phyloP scores from a whole-genome alignment of 495 filamentous ascomycete species.

The Achaetomiella virescens region DNA sequence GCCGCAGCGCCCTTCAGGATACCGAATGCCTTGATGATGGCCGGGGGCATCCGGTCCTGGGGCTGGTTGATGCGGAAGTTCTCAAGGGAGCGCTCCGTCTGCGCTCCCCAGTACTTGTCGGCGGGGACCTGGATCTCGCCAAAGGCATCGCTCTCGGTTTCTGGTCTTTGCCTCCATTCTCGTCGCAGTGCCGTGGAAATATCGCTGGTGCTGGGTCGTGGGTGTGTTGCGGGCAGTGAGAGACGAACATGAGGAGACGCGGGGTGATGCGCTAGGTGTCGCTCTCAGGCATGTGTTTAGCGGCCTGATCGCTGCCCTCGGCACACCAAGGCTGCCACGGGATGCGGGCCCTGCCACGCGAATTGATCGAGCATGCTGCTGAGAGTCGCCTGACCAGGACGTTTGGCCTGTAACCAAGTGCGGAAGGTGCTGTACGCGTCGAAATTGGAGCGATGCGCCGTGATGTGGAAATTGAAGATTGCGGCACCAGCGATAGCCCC shows the following conservation, averaged over 20 bases:
- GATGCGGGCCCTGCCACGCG: slow-evolving; percentile 35
- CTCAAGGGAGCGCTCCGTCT: slow-evolving; percentile 92
- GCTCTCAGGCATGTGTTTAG: slow-evolving; percentile 35
- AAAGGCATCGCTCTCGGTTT: slow-evolving; percentile 93
- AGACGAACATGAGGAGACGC: slow-evolving; percentile 9
- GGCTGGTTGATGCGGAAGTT: slow-evolving; percentile 99
- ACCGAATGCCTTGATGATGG: slow-evolving; percentile 87
- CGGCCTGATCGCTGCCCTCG: slow-evolving; percentile 35
- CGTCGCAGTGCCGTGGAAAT: slow-evolving; percentile 43
- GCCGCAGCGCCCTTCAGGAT: slow-evolving; percentile 97
- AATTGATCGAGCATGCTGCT: slow-evolving; percentile 41
- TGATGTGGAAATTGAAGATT: not conserved
- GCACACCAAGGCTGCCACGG: slow-evolving; percentile 31
- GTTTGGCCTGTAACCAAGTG: not conserved
- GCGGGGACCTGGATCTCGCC: slow-evolving; percentile 87
- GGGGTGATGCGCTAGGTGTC: slow-evolving; percentile 2
- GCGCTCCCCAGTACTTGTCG: slow-evolving; percentile 98
- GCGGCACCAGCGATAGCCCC: not conserved
- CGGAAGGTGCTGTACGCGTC: slow-evolving; percentile 3
- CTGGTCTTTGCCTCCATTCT: slow-evolving; percentile 53
- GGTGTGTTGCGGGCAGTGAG: slow-evolving; percentile 10
- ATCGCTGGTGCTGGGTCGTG: slow-evolving; percentile 25
- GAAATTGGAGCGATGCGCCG: not conserved
- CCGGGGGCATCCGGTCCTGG: slow-evolving; percentile 94
- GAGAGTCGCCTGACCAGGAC: slow-evolving; percentile 16